A percentile compares a stretch with the other conserved stretches of the same genome.
Evolutionary conservation across 2,329 filamentous ascomycete genomes (phyloP).

Genomic region (Monilinia fructicola): DNA sequence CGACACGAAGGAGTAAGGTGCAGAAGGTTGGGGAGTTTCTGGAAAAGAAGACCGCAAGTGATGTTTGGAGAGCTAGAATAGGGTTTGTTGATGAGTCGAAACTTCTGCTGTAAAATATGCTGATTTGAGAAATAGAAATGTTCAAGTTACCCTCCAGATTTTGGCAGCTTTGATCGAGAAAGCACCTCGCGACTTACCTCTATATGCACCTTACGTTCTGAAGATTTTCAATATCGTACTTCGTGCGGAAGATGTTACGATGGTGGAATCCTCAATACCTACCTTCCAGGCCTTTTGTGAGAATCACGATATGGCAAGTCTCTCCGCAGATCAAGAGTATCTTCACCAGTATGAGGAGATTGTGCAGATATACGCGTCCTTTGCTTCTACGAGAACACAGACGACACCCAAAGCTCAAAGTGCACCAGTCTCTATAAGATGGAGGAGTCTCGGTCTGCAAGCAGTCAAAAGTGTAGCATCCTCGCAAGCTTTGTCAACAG

Average conservation of each 20-base stretch:
- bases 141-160: conserved; percentile 93
- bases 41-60: conserved; percentile 87
- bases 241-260: conserved; percentile 80
- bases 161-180: conserved; percentile 90
- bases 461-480: conserved; percentile 80
- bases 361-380: conserved; percentile 74
- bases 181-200: conserved; percentile 81
- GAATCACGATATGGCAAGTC: conserved; percentile 80
- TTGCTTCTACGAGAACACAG: conserved; percentile 65
- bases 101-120: conserved; percentile 19
- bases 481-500: conserved; percentile 74
- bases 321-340: conserved; percentile 84
- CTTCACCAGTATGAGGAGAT: conserved; percentile 79
- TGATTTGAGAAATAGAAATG: conserved; percentile 61
- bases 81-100: conserved; percentile 59
- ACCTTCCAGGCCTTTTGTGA: conserved; percentile 88
- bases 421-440: conserved; percentile 74
- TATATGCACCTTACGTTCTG: conserved; percentile 83
- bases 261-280: conserved; percentile 85
- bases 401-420: conserved; percentile 57
- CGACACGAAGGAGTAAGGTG: conserved; percentile 89
- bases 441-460: conserved; percentile 70
- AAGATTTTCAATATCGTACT: conserved; percentile 82
- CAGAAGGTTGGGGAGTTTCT: conserved; percentile 94
- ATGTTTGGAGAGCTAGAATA: conserved; percentile 85